A percentile compares a stretch with the other conserved stretches of the same genome.
phyloP scores from a whole-genome alignment of 1,284 basidiomycete genomes.

The Phellinidium pouzarii region DNA sequence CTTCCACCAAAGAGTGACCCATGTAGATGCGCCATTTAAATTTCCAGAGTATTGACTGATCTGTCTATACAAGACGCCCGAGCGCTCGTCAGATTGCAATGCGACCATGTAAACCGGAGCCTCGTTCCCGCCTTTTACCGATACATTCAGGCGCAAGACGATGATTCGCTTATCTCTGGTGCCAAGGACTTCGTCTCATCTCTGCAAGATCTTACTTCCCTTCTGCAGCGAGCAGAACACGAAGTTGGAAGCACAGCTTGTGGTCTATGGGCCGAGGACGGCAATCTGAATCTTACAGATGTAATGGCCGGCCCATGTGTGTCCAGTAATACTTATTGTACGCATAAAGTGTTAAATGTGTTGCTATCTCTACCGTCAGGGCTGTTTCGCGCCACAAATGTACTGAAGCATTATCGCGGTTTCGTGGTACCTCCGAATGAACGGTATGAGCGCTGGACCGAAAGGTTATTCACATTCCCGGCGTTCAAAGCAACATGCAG shows the following conservation, averaged over 20 bases:
- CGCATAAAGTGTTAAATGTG: not conserved
- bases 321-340: conserved; percentile 24
- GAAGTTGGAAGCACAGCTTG: conserved; percentile 34
- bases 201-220: conserved; percentile 45
- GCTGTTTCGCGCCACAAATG: conserved; percentile 60
- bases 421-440: conserved; percentile 47
- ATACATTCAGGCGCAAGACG: conserved; percentile 69
- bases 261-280: conserved; percentile 51
- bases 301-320: conserved; percentile 72
- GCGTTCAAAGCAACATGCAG: conserved; percentile 66
- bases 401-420: conserved; percentile 63
- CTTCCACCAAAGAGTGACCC: conserved; percentile 54
- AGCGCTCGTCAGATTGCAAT: conserved; percentile 60
- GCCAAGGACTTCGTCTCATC: conserved; percentile 54
- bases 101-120: conserved; percentile 58
- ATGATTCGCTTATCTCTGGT: conserved; percentile 45
- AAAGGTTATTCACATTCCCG: conserved; percentile 52
- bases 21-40: conserved; percentile 35
- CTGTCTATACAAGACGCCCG: conserved; percentile 43
- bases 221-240: conserved; percentile 53
- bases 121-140: conserved; percentile 75
- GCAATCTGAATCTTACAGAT: conserved; percentile 60
- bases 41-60: not conserved
- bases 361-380: conserved; percentile 32
- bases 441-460: conserved; percentile 47